Percentiles rank a stretch among this genome's conserved stretches.
Conservation (phyloP, 305 asterid genomes). For the Rubia tinctorum region DNA sequence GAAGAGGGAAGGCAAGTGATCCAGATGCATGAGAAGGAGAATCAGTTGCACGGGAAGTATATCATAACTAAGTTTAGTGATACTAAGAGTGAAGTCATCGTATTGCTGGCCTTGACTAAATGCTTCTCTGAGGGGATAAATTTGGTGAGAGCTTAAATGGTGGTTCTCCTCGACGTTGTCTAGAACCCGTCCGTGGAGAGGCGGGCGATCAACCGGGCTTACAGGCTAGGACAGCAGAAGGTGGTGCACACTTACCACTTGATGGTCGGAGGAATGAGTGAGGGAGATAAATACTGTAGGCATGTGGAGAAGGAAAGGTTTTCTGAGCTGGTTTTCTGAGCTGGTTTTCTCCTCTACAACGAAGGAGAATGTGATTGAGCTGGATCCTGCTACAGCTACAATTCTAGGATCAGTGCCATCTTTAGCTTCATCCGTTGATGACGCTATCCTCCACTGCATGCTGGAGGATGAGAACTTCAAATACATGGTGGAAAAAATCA, state of each 20-base stretch:
- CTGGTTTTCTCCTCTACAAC: slow-evolving; percentile 41
- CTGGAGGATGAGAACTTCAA: slow-evolving; percentile 24
- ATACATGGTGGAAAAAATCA: slow-evolving; percentile 36
- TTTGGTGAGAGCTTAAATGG: slow-evolving; percentile 67
- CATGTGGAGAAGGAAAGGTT: slow-evolving; percentile 58
- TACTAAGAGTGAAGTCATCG: slow-evolving; percentile 34
- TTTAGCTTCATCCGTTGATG: slow-evolving; percentile 20
- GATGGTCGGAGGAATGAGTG: slow-evolving; percentile 51
- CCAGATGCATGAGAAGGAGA: too few species aligned
- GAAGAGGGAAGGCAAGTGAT: slow-evolving; percentile 42
- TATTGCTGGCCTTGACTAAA: slow-evolving; percentile 64
- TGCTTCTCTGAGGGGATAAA: slow-evolving; percentile 77
- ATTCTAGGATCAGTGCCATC: not conserved
- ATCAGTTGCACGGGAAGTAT: too few species aligned
- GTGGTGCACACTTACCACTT: slow-evolving; percentile 56
- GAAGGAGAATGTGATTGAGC: slow-evolving; percentile 17
- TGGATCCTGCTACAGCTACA: not conserved
- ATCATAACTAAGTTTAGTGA: slow-evolving; percentile 49
- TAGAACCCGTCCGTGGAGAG: slow-evolving; percentile 69
- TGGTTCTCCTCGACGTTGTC: slow-evolving; percentile 55
- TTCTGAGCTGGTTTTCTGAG: too few species aligned
- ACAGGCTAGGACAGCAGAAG: slow-evolving; percentile 59
- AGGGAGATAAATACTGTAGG: slow-evolving; percentile 50
- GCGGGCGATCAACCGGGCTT: slow-evolving; percentile 69
- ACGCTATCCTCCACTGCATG: slow-evolving; percentile 43